Percentiles rank a stretch among this genome's conserved stretches.
Evolutionary conservation across 169 alveolate species (phyloP).

Genomic region (Cryptosporidium viatorum): DNA sequence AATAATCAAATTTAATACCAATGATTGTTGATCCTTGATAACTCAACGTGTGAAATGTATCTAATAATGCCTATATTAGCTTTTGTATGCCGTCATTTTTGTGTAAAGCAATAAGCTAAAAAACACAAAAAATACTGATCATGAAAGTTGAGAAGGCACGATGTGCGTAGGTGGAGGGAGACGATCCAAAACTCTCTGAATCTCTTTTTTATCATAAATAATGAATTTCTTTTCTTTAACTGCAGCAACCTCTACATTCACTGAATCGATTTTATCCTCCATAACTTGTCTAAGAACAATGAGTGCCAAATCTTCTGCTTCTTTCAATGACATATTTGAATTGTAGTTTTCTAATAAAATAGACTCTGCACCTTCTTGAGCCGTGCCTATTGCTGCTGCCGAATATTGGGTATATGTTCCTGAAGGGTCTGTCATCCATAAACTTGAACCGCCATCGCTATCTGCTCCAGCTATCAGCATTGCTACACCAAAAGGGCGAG

Average conservation of each 20-base stretch:
- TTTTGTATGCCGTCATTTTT: neutral
- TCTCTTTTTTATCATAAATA: conserved; percentile 18
- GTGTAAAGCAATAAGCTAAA: neutral
- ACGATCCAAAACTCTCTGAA: conserved; percentile 40
- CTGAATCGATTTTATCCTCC: conserved; percentile 95
- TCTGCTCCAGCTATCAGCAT: conserved; percentile 97
- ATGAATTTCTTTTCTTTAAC: conserved; percentile 74
- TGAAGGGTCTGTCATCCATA: conserved; percentile 97
- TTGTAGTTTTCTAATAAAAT: conserved; percentile 94
- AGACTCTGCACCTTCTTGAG: conserved; percentile 96
- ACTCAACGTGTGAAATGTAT: neutral
- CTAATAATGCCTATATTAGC: neutral
- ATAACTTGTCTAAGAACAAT: conserved; percentile 96
- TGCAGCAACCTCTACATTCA: conserved; percentile 95
- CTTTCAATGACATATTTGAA: conserved; percentile 90
- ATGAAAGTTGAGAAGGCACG: conserved; percentile 58
- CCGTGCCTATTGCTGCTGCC: conserved; percentile 98
- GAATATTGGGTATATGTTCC: conserved; percentile 94
- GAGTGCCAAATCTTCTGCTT: conserved; percentile 94
- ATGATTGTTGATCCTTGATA: neutral
- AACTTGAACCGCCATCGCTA: conserved; percentile 92
- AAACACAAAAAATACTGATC: neutral
- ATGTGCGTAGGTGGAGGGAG: conserved; percentile 73
- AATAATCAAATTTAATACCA: neutral
- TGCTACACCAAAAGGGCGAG: conserved; percentile 99